Percentiles rank a stretch among this genome's conserved stretches.
These are phyloP conservation scores for Cyamopsis tetragonoloba DNA, from an alignment of 306 rosid species.

Conservation along the genomic window DNA sequence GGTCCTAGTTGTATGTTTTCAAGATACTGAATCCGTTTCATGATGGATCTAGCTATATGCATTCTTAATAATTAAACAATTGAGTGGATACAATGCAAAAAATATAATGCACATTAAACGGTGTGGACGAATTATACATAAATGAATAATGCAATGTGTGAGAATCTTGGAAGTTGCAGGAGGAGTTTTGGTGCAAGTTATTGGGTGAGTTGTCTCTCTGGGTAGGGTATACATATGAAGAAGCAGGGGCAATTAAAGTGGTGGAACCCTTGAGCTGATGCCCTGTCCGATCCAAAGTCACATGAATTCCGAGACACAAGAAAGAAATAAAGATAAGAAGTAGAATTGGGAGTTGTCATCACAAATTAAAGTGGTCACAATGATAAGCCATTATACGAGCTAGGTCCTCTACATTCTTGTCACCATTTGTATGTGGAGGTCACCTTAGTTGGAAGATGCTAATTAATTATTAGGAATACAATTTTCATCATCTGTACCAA, in stretches of 20 bases:
- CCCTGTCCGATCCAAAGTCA: constrained; percentile 19
- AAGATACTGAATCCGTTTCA: no score
- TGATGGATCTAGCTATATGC: background rate
- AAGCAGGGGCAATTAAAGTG: constrained; percentile 26
- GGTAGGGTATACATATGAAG: background rate
- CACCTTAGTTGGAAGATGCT: no score
- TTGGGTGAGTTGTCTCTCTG: constrained; percentile 4
- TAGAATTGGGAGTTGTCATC: constrained; percentile 10
- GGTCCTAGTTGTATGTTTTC: no score
- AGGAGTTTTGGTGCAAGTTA: background rate
- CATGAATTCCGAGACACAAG: constrained; percentile 32
- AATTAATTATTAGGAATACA: no score
- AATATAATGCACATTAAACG: background rate
- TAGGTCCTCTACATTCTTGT: constrained; percentile 16
- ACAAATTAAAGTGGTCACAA: constrained; percentile 21
- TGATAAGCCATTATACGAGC: constrained; percentile 30
- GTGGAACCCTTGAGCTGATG: no score
- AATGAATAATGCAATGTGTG: constrained; percentile 5
- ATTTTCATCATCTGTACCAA: no score
- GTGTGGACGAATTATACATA: background rate
- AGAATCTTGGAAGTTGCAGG: background rate
- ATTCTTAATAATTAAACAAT: background rate
- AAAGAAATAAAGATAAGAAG: no score
- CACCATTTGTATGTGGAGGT: background rate
- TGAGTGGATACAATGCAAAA: background rate